These are phyloP conservation scores for Heritiera fomes DNA, from an alignment of 345 rosid genomes.

Conservation along the genomic window DNA sequence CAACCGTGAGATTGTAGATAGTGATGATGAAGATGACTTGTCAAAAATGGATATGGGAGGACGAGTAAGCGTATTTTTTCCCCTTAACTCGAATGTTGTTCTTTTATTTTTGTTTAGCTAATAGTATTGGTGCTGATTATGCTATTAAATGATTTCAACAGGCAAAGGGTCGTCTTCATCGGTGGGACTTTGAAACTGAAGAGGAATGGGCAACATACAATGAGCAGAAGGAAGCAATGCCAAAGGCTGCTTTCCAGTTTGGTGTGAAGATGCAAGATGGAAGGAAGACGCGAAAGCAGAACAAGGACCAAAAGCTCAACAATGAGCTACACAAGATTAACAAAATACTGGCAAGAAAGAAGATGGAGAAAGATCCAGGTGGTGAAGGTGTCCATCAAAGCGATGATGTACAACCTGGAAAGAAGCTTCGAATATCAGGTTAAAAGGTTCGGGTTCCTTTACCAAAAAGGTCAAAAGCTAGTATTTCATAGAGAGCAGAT, in stretches of 20 bases:
- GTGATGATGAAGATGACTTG: conserved; percentile 92
- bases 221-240: conserved; percentile 99
- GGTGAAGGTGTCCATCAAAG: conserved; percentile 57
- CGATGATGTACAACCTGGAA: conserved; percentile 44
- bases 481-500: not conserved
- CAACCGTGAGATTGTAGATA: conserved; percentile 86
- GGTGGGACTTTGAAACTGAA: conserved; percentile 99
- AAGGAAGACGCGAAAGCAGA: conserved; percentile 88
- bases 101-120: not conserved
- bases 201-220: conserved; percentile 97
- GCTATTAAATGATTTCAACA: conserved; percentile 30
- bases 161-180: conserved; percentile 96
- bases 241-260: conserved; percentile 97
- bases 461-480: not conserved
- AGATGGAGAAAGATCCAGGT: conserved; percentile 60
- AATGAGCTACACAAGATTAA: conserved; percentile 91
- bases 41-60: conserved; percentile 99
- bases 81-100: not conserved
- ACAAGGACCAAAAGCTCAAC: conserved; percentile 91
- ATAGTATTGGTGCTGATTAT: not conserved
- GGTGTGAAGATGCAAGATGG: conserved; percentile 99
- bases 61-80: conserved; percentile 51
- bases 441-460: not conserved
- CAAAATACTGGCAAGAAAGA: conserved; percentile 87
- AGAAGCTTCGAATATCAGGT: conserved; percentile 54